Conservation (phyloP, 2,329 filamentous ascomycete genomes). For the Nannizziopsis arthrosporioides region DNA sequence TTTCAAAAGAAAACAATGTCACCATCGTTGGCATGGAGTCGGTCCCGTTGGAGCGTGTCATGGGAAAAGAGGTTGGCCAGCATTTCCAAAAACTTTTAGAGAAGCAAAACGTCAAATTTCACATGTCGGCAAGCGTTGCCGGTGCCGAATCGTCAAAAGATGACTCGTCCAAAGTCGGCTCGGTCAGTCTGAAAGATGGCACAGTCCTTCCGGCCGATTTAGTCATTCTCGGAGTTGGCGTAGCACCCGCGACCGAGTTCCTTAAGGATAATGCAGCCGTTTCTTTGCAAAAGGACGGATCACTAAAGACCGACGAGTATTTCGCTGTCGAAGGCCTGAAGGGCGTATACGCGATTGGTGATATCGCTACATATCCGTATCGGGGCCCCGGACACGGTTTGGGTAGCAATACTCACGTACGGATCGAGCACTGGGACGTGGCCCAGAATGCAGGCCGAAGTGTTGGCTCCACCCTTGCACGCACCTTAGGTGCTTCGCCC, state of each 20-base stretch:
- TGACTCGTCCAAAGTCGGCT: constrained; percentile 61
- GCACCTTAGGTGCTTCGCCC: constrained; percentile 34
- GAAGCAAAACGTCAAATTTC: constrained; percentile 78
- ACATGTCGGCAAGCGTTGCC: constrained; percentile 68
- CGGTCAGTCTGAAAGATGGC: constrained; percentile 73
- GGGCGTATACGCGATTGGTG: constrained; percentile 84
- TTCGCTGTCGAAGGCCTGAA: constrained; percentile 65
- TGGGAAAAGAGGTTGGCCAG: constrained; percentile 68
- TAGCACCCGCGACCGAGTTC: constrained; percentile 73
- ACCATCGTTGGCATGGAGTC: constrained; percentile 81
- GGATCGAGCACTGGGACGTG: constrained; percentile 98
- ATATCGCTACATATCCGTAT: constrained; percentile 93
- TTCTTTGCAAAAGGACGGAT: constrained; percentile 70
- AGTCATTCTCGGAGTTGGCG: constrained; percentile 83
- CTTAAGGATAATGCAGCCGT: constrained; percentile 60
- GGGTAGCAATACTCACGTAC: constrained; percentile 49
- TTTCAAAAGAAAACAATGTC: constrained; percentile 72
- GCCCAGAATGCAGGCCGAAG: constrained; percentile 82
- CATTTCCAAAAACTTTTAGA: constrained; percentile 71
- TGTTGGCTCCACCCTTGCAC: constrained; percentile 65
- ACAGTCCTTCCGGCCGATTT: constrained; percentile 75
- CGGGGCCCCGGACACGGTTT: constrained; percentile 67
- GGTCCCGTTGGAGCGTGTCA: constrained; percentile 70
- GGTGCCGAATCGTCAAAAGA: constrained; percentile 62
- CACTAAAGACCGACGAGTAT: constrained; percentile 64